phyloP scores from a whole-genome alignment of 495 filamentous ascomycete species.

The Cryomyces antarcticus region DNA sequence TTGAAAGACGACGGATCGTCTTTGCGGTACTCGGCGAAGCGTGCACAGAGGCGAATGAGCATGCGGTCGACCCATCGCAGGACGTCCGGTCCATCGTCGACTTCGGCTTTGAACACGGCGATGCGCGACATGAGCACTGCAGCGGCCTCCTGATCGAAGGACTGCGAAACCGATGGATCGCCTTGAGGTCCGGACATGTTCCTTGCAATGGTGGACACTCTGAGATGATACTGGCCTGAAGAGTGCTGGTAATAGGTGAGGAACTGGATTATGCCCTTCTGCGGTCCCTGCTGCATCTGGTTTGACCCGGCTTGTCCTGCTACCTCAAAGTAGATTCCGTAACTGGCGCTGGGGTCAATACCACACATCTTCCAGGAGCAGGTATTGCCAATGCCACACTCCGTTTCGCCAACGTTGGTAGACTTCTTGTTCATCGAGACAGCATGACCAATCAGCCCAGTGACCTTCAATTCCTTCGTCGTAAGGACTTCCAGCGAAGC shows the following conservation, averaged over 20 bases:
- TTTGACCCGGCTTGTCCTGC: slow-evolving; percentile 81
- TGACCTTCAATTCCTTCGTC: slow-evolving; percentile 97
- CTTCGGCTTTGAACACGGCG: slow-evolving; percentile 96
- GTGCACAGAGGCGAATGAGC: slow-evolving; percentile 89
- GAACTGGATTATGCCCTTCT: slow-evolving; percentile 96
- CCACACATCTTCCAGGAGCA: slow-evolving; percentile 99
- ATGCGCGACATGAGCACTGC: slow-evolving; percentile 97
- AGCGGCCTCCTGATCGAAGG: slow-evolving; percentile 95
- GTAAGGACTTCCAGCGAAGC: slow-evolving; percentile 91
- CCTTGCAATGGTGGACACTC: slow-evolving; percentile 82
- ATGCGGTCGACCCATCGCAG: slow-evolving; percentile 97
- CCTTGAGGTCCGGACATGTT: slow-evolving; percentile 87
- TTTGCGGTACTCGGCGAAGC: slow-evolving; percentile 96
- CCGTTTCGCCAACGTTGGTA: slow-evolving; percentile 87
- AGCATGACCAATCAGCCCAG: slow-evolving; percentile 91
- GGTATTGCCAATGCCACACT: slow-evolving; percentile 96
- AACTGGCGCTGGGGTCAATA: slow-evolving; percentile 83
- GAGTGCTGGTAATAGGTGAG: slow-evolving; percentile 98
- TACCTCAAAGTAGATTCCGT: slow-evolving; percentile 95
- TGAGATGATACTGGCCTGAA: slow-evolving; percentile 85
- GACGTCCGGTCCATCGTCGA: slow-evolving; percentile 97
- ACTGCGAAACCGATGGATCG: slow-evolving; percentile 92
- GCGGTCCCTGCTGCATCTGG: slow-evolving; percentile 65
- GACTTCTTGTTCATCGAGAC: slow-evolving; percentile 97
- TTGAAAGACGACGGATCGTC: slow-evolving; percentile 96